phyloP scores from a whole-genome alignment of 2,329 filamentous ascomycete species.

The Colletotrichum truncatum region DNA sequence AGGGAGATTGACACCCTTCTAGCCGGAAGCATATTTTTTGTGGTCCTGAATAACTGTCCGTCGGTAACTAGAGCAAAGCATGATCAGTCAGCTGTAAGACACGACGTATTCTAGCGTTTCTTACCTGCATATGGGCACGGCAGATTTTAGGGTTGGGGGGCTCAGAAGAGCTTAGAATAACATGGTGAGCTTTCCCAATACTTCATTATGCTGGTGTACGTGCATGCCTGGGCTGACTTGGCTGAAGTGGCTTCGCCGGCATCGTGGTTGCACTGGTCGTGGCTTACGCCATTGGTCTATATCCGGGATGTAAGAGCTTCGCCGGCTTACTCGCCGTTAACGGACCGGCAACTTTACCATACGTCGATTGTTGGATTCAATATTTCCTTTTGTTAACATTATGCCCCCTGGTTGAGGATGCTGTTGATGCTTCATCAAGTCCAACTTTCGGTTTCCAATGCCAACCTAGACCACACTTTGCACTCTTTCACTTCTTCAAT shows the following conservation, averaged over 20 bases:
- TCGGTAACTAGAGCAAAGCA: neutral
- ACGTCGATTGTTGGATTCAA: neutral
- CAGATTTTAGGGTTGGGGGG: neutral
- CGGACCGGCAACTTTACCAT: conserved; percentile 7
- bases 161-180: neutral
- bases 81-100: neutral
- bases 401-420: neutral
- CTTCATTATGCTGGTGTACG: neutral
- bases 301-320: conserved; percentile 3
- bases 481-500: neutral
- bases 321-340: neutral
- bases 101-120: conserved; percentile 11
- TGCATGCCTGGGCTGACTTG: neutral
- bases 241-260: conserved; percentile 9
- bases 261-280: neutral
- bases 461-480: neutral
- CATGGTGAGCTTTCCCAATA: neutral
- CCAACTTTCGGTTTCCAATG: neutral
- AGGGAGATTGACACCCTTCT: neutral
- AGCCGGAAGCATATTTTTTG: conserved; percentile 1
- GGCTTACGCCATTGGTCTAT: neutral
- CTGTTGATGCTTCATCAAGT: neutral
- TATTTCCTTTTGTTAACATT: conserved; percentile 4
- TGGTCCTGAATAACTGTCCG: neutral
- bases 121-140: neutral